Percentiles rank a stretch among this genome's conserved stretches.
Conservation (phyloP, 805 yeast genomes). For the Candida anglica region DNA sequence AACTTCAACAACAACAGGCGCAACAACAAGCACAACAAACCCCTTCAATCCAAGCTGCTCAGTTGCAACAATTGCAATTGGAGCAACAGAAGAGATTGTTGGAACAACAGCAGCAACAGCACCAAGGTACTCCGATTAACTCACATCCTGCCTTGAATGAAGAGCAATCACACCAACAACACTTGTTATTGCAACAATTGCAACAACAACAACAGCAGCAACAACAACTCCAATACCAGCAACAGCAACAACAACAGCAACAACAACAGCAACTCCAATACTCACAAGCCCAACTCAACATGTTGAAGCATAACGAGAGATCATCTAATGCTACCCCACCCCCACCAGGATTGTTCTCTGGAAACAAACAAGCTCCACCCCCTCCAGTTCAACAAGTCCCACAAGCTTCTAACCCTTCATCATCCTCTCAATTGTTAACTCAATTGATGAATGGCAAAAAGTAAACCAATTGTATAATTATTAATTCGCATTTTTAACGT, state of each 20-base stretch:
- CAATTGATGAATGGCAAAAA: constrained; percentile 82
- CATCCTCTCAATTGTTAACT: constrained; percentile 75
- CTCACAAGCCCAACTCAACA: constrained; percentile 16
- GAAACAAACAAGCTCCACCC: constrained; percentile 11
- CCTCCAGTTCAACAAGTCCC: constrained; percentile 5
- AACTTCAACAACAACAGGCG: constrained; percentile 22
- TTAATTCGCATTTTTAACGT: no score
- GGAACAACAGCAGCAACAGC: constrained; percentile 9
- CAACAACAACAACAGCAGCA: constrained; percentile 29
- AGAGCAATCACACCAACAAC: constrained; percentile 34
- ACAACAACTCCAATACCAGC: constrained; percentile 11
- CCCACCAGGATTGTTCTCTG: constrained; percentile 63
- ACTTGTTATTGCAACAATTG: constrained; percentile 22
- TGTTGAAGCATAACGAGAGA: constrained; percentile 29
- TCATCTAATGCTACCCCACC: constrained; percentile 46
- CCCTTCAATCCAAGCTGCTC: constrained; percentile 12
- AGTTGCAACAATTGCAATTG: constrained; percentile 28
- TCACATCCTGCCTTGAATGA: no score
- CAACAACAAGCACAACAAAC: constrained; percentile 22
- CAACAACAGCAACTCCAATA: constrained; percentile 6
- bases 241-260: constrained; percentile 7
- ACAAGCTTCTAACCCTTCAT: constrained; percentile 31
- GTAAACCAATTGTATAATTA: constrained; percentile 14
- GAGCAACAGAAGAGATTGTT: constrained; percentile 19
- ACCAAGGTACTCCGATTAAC: no score